phyloP scores from a whole-genome alignment of 2,329 filamentous ascomycete species.

The Pezicula radicicola region DNA sequence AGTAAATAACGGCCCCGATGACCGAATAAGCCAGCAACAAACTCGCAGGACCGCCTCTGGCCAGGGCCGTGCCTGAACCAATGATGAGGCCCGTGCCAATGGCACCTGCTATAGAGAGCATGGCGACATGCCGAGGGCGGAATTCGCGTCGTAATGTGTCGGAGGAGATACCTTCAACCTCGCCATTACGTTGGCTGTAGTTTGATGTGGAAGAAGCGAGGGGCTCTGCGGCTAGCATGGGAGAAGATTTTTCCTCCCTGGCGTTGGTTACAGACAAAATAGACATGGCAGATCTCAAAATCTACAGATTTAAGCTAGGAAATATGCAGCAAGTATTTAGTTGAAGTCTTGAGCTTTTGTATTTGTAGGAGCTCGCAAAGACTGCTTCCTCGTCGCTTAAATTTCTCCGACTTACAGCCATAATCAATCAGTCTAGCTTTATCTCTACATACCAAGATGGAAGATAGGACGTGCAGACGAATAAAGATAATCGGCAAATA shows the following conservation, averaged over 20 bases:
- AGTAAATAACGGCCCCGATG: slow-evolving; percentile 41
- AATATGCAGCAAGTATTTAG: neutral
- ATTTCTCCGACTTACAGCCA: neutral
- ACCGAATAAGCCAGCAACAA: slow-evolving; percentile 26
- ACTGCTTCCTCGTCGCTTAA: neutral
- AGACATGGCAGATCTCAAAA: neutral
- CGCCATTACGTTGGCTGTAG: neutral
- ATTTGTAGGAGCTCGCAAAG: neutral
- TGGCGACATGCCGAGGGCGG: neutral
- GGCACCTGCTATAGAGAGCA: slow-evolving; percentile 50
- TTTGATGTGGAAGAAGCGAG: neutral
- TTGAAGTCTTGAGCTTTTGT: neutral
- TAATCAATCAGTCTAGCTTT: neutral
- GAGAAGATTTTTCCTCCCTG: neutral
- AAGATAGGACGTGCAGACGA: neutral
- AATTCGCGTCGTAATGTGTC: neutral
- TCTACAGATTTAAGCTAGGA: neutral
- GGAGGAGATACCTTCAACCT: neutral
- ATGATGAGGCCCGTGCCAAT: slow-evolving; percentile 71
- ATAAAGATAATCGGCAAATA: too few species aligned
- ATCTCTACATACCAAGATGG: neutral
- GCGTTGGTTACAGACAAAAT: neutral
- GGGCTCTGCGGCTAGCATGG: neutral
- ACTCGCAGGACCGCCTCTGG: slow-evolving; percentile 31
- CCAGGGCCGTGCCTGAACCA: slow-evolving; percentile 41